Evolutionary conservation across 2,329 filamentous ascomycete species (phyloP).

Genomic region (Drechslerella dactyloides): DNA sequence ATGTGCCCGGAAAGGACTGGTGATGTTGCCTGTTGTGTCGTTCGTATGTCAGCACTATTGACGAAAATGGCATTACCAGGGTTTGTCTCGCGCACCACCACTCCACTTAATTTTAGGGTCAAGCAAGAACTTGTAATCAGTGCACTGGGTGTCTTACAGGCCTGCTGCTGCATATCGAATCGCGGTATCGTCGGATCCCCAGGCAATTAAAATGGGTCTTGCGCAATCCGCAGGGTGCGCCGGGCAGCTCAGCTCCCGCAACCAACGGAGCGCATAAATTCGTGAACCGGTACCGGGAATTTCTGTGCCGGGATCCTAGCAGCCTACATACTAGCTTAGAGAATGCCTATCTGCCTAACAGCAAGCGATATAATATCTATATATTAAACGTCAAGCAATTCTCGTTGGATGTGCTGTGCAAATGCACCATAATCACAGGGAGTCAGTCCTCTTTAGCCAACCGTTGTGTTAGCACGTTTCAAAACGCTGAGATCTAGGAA

Average conservation of each 20-base stretch:
- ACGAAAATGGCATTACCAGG: slow-evolving; percentile 46
- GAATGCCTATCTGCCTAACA: background rate
- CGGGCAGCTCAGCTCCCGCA: slow-evolving; percentile 5
- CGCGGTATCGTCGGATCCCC: slow-evolving; percentile 9
- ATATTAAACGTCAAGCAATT: background rate
- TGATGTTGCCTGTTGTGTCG: slow-evolving; percentile 39
- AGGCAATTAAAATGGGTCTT: slow-evolving; percentile 18
- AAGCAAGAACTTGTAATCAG: slow-evolving; percentile 42
- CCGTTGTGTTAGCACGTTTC: background rate
- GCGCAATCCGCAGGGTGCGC: slow-evolving; percentile 46
- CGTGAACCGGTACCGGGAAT: slow-evolving; percentile 25
- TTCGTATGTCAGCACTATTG: slow-evolving; percentile 50
- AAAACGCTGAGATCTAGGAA: background rate
- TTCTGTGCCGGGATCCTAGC: slow-evolving; percentile 15
- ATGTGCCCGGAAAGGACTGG: slow-evolving; percentile 21
- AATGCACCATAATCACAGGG: background rate
- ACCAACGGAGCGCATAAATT: slow-evolving; percentile 12
- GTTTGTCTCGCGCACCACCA: slow-evolving; percentile 45
- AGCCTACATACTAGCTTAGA: background rate
- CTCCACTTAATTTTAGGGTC: slow-evolving; percentile 48
- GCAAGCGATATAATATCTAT: background rate
- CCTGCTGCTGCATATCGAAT: slow-evolving; percentile 25
- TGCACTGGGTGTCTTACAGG: slow-evolving; percentile 43
- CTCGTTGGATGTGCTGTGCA: background rate
- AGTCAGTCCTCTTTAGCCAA: too few relatives aligned